A percentile compares a stretch with the other conserved stretches of the same genome.
Conservation (phyloP, 2,329 filamentous ascomycete species). For the Pestalotiopsis sp. region DNA sequence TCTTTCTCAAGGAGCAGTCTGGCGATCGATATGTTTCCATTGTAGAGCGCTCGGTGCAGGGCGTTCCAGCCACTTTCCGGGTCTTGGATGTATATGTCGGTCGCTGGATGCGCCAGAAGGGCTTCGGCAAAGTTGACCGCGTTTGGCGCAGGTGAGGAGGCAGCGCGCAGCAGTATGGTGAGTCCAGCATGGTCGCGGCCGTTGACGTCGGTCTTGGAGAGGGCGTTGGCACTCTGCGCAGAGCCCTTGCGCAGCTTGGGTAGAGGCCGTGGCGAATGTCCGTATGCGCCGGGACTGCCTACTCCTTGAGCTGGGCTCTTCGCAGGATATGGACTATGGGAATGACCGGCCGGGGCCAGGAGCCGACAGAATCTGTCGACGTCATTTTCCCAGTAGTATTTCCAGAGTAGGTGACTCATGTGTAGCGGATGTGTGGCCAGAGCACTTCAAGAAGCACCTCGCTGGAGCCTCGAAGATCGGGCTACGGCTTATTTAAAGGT, state of each 20-base stretch:
- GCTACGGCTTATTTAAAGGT: conserved; percentile 94
- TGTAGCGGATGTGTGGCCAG: conserved; percentile 49
- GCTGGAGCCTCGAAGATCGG: conserved; percentile 73
- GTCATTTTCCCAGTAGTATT: conserved; percentile 96
- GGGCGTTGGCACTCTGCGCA: conserved; percentile 48
- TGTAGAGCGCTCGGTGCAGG: conserved; percentile 86
- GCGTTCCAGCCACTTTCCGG: conserved; percentile 95
- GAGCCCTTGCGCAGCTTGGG: conserved; percentile 56
- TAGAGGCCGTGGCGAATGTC: conserved; percentile 51
- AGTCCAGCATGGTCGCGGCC: conserved; percentile 79
- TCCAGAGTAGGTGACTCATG: conserved; percentile 98
- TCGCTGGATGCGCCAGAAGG: conserved; percentile 77
- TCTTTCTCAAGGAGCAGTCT: conserved; percentile 81
- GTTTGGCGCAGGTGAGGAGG: conserved; percentile 71
- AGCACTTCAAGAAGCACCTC: conserved; percentile 72
- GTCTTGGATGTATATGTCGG: conserved; percentile 88
- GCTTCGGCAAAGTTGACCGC: conserved; percentile 77
- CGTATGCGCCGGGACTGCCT: conserved; percentile 43
- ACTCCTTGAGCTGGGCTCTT: conserved; percentile 50
- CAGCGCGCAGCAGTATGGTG: conserved; percentile 82
- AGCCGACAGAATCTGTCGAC: conserved; percentile 91
- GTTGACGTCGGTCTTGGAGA: conserved; percentile 73
- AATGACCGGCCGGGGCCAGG: conserved; percentile 70
- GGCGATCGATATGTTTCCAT: conserved; percentile 85
- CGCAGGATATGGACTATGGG: conserved; percentile 54